Conservation (phyloP, 2,329 filamentous ascomycete species). For the Leptographium procerum region DNA sequence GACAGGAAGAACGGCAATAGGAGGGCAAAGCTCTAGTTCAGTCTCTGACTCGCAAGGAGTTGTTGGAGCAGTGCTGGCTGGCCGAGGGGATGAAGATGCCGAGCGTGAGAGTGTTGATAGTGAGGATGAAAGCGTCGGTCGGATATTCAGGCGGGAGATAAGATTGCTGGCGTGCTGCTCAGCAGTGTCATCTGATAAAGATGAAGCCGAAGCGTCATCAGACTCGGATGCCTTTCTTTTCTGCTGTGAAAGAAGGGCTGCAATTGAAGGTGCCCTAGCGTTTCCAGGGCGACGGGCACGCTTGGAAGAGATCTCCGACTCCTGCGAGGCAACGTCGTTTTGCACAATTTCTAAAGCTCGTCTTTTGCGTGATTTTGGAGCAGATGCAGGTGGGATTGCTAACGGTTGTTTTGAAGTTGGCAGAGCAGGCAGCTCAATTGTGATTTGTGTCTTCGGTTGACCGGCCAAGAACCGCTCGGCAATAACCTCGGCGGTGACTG, state of each 20-base stretch:
- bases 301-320: constrained; percentile 4
- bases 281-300: constrained; percentile 6
- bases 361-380: constrained; percentile 7
- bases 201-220: not conserved
- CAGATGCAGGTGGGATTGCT: not conserved
- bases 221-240: not conserved
- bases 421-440: constrained; percentile 2
- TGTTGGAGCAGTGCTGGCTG: constrained; percentile 25
- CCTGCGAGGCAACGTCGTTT: not conserved
- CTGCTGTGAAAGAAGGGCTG: constrained; percentile 7
- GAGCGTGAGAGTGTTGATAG: constrained; percentile 1
- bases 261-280: constrained; percentile 11
- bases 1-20: constrained; percentile 26
- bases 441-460: constrained; percentile 21
- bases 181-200: not conserved
- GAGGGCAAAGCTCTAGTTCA: constrained; percentile 14
- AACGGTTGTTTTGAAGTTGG: not conserved
- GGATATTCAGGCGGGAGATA: constrained; percentile 29
- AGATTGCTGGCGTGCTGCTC: constrained; percentile 20
- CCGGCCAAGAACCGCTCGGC: constrained; percentile 22
- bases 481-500: constrained; percentile 9
- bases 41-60: constrained; percentile 24
- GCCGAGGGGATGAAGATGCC: constrained; percentile 7
- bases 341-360: constrained; percentile 6
- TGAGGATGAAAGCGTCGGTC: constrained; percentile 12